These are phyloP conservation scores for Hagleromyces aurorensis DNA, from an alignment of 805 yeast species.

Conservation along the genomic window DNA sequence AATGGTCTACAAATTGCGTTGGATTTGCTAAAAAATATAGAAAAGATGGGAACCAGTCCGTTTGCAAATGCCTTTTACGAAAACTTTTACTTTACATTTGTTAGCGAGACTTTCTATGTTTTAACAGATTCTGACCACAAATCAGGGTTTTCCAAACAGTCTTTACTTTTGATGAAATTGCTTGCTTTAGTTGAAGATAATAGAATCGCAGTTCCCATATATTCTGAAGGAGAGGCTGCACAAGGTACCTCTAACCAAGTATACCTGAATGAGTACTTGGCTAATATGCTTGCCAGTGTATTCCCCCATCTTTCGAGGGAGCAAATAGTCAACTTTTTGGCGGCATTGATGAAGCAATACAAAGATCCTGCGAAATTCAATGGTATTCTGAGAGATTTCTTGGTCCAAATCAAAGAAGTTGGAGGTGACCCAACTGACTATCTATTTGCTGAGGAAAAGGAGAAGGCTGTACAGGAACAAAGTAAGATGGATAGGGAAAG, in stretches of 20 bases:
- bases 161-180: constrained; percentile 74
- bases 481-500: constrained; percentile 64
- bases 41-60: constrained; percentile 55
- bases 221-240: constrained; percentile 72
- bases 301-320: constrained; percentile 84
- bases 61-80: constrained; percentile 83
- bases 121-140: constrained; percentile 96
- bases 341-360: constrained; percentile 66
- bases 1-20: constrained; percentile 78
- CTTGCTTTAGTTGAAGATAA: constrained; percentile 74
- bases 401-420: constrained; percentile 89
- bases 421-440: constrained; percentile 97
- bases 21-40: constrained; percentile 80
- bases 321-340: constrained; percentile 75
- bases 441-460: constrained; percentile 88
- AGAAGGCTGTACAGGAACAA: constrained; percentile 63
- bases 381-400: constrained; percentile 85
- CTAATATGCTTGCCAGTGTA: constrained; percentile 75
- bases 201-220: constrained; percentile 69
- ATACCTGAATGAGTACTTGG: constrained; percentile 73
- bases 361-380: constrained; percentile 69
- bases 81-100: constrained; percentile 79
- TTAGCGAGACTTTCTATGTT: constrained; percentile 87
- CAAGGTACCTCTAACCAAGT: constrained; percentile 75
- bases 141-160: constrained; percentile 87